Base-by-base conservation (phyloP, 2,329 filamentous ascomycete species). In the Cladophialophora bantiana region DNA sequence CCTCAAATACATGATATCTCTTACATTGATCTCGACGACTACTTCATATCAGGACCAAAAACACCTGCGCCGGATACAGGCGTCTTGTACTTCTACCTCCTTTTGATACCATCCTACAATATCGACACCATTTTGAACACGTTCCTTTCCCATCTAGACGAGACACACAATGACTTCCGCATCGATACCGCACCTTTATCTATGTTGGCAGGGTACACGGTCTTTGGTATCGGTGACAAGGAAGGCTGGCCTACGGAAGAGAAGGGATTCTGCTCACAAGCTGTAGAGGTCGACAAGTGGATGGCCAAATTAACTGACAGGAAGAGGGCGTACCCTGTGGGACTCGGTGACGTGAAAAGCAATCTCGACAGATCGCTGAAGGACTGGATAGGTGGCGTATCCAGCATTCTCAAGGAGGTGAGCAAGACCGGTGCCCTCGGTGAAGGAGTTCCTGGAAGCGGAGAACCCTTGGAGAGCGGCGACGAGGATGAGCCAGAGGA, bases 131-230 rank as follows among this genome's bases (percentile, higher is more conserved):
- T 96, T 71, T 88, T 97, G 72, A 91, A 94, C 75, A 94, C 88
- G 15, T 94, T 98, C 77, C 83, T 98, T 31, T 89, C 92, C 70
- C 93, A 97, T 77, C 81, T 99, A 5, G 85, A 91, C 75, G 94
- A 99, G 77, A 98, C 94, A 0, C 94, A 98, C 76, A 89, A 98
- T 80, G 95, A 99, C 78, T 98, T 98, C 83, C 88, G 94, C 65
- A 96, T 99, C 71, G 94, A 98, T 74, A 97, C 93, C 0, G 90
- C 91, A 0, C 90, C 95, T 0, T 80, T 99, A 55, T 89, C 90
- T 0, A 81, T 84, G 1, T 79, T 98, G 15, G 82, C 94, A 2
- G 94, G 94, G 7, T 98, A 97, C 76, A 92, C 92, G 0, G 93
- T 98, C 0, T 98, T 98, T 81, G 95, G 95, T 0, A 91, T 97